These are phyloP conservation scores for Fomitopsis palustris DNA, from an alignment of 1,284 basidiomycete genomes.

Conservation along the genomic window DNA sequence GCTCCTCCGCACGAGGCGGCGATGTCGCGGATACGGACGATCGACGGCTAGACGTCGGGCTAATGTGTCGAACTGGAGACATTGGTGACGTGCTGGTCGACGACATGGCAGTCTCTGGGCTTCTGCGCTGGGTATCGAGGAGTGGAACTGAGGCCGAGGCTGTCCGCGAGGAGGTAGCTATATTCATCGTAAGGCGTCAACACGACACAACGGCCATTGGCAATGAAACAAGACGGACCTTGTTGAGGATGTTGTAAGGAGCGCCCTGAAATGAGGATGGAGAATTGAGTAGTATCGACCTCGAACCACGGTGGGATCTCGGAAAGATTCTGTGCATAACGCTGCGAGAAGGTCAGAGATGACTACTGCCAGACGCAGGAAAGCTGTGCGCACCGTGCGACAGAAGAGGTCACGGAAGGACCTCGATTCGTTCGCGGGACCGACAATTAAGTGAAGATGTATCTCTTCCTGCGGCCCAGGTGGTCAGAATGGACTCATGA, in stretches of 20 bases:
- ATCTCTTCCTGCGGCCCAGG: slow-evolving; percentile 44
- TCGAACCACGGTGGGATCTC: slow-evolving; percentile 36
- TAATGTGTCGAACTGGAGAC: slow-evolving; percentile 9
- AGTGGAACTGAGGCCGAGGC: not conserved
- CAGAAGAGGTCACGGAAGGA: slow-evolving; percentile 48
- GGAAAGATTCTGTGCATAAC: slow-evolving; percentile 25
- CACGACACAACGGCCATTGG: not conserved
- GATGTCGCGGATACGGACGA: slow-evolving; percentile 14
- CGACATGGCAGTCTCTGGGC: slow-evolving; percentile 7
- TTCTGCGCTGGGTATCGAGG: not conserved
- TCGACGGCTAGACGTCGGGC: not conserved
- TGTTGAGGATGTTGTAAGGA: not conserved
- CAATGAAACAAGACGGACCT: slow-evolving; percentile 1
- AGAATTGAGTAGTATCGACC: slow-evolving; percentile 29
- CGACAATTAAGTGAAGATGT: slow-evolving; percentile 56
- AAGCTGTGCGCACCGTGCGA: slow-evolving; percentile 42
- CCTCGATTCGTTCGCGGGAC: slow-evolving; percentile 39
- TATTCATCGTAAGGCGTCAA: not conserved
- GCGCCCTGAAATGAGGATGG: slow-evolving; percentile 31
- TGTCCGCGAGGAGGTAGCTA: not conserved
- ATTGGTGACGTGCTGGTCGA: slow-evolving; percentile 12
- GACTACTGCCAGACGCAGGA: not conserved
- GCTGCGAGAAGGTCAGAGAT: slow-evolving; percentile 14
- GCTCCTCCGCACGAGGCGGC: slow-evolving; percentile 12
- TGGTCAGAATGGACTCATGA: not conserved